phyloP scores from a whole-genome alignment of 2,329 filamentous ascomycete species.

The Cercospora sesami region DNA sequence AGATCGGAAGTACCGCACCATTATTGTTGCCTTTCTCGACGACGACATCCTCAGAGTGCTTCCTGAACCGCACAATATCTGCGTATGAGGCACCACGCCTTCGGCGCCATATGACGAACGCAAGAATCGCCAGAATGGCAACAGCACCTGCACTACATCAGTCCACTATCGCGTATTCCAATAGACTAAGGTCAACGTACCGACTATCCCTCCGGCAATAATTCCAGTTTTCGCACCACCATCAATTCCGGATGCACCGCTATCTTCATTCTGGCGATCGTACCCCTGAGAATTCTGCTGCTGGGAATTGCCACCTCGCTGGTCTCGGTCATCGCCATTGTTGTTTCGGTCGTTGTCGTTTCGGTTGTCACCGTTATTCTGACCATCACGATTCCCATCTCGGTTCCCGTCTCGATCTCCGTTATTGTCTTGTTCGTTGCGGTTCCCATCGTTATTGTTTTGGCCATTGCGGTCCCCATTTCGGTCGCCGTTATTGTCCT shows the following conservation, averaged over 20 bases:
- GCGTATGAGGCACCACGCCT: conserved; percentile 30
- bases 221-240: conserved; percentile 23
- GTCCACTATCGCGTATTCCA: neutral
- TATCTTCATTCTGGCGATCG: neutral
- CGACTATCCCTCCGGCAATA: conserved; percentile 23
- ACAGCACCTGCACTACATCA: conserved; percentile 25
- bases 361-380: conserved; percentile 6
- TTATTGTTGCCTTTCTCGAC: conserved; percentile 11
- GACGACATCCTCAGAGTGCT: conserved; percentile 24
- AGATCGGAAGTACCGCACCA: conserved; percentile 30
- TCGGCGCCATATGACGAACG: conserved; percentile 28
- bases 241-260: conserved; percentile 14
- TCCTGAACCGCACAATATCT: conserved; percentile 31
- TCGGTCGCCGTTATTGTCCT: neutral
- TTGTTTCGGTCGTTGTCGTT: neutral
- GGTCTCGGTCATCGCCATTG: conserved; percentile 3
- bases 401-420: neutral
- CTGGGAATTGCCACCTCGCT: neutral
- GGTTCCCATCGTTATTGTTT: conserved; percentile 1
- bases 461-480: neutral
- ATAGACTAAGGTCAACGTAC: neutral
- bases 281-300: neutral
- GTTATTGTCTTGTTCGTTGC: conserved; percentile 5
- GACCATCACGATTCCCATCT: conserved; percentile 2
- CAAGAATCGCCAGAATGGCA: conserved; percentile 26